These are phyloP conservation scores for Ramularia collo-cygni DNA, from an alignment of 2,329 filamentous ascomycete genomes.

Conservation along the genomic window DNA sequence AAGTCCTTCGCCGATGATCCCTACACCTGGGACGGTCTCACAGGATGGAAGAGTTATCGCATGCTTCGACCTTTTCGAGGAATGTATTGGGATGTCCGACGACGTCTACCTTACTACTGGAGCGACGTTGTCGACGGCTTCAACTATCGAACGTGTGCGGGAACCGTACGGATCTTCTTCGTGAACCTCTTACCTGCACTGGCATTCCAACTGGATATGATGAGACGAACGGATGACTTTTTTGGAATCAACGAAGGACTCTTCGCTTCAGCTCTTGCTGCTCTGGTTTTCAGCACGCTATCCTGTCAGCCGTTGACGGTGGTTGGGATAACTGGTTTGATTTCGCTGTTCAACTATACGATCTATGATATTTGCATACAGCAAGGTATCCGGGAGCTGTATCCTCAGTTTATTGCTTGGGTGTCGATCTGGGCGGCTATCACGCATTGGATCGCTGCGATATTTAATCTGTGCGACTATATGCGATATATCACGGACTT, in stretches of 20 bases:
- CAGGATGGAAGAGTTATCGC: conserved; percentile 31
- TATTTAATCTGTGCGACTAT: conserved; percentile 50
- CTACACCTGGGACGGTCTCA: conserved; percentile 30
- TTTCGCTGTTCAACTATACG: conserved; percentile 52
- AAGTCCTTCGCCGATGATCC: conserved; percentile 26
- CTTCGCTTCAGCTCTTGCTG: conserved; percentile 49
- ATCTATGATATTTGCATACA: conserved; percentile 50
- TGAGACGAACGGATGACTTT: conserved; percentile 43
- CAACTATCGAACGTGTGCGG: conserved; percentile 49
- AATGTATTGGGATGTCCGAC: conserved; percentile 49
- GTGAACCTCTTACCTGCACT: conserved; percentile 53
- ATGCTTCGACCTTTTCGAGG: conserved; percentile 42
- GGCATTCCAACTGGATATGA: conserved; percentile 54
- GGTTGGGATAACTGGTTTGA: conserved; percentile 51
- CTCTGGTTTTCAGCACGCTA: conserved; percentile 48
- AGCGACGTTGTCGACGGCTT: conserved; percentile 50
- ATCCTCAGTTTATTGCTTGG: conserved; percentile 51
- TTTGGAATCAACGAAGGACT: conserved; percentile 53
- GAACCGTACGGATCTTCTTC: conserved; percentile 53
- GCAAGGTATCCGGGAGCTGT: conserved; percentile 43
- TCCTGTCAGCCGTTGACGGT: conserved; percentile 50
- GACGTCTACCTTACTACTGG: conserved; percentile 50
- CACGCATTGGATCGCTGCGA: conserved; percentile 50
- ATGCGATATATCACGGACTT: conserved; percentile 55
- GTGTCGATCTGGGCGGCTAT: conserved; percentile 52